Evolutionary conservation across 139 green algal species (phyloP), one percentile per base, ranked within the genome.

Genomic region (Chlamydomonas incerta): DNA sequence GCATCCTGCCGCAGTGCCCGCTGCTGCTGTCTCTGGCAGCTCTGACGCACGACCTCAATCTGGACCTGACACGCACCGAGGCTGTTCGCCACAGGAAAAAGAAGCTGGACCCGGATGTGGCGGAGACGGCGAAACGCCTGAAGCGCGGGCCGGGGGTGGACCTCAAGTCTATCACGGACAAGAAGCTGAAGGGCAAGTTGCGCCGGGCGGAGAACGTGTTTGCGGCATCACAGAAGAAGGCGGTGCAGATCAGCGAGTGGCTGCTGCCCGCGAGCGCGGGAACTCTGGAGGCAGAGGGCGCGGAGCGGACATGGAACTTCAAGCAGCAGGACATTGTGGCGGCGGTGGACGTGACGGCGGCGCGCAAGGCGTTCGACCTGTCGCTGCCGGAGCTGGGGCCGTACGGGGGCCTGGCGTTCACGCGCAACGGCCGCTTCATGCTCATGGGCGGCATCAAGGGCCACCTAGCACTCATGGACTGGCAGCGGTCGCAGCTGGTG

Each of bases 391-490:
- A 95, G 47, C 90, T 98, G 74, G 96, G 96, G 2, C 96, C 96
- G 1, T 98, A 98, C 91, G 18, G 55, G 8, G 18, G 35, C 46
- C 10, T 97, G 10, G 92, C 93, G 72, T 99, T 95, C 88, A 96
- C 92, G 5, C 93, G 92, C 72, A 96, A 90, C 72, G 98, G 98
- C 8, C 88, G 96, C 10, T 92, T 96, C 88, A 71, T 96, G 86
- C 67, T 98, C 81, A 84, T 99, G 73, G 97, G 91, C 1, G 98
- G 98, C 0, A 71, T 71, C 26, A 95, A 94, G 86, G 98, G 98
- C 0, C 97, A 99, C 90, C 87, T 99, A 21, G 96, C 97, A 1
- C 67, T 99, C 46, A 90, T 99, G 90, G 97, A 99, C 82, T 99
- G 97, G 97, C 84, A 95, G 79, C 83, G 85, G 5, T 35, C 63